These are phyloP conservation scores for Ambrosia hybrid DNA, from an alignment of 140 eudicot genomes.

Conservation along the genomic window DNA sequence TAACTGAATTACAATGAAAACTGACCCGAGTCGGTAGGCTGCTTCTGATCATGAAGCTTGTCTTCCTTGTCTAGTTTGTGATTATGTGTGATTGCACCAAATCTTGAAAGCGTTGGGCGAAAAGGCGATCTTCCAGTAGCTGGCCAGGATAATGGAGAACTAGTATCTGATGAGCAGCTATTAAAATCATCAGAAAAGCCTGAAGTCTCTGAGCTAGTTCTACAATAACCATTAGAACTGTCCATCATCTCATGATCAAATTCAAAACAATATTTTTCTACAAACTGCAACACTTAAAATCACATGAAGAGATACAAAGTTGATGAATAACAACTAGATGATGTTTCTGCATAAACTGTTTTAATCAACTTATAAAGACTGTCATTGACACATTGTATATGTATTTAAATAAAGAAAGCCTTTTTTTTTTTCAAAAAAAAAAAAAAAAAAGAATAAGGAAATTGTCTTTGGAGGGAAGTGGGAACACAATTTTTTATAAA, in stretches of 20 bases:
- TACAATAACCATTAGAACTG: slow-evolving; percentile 47
- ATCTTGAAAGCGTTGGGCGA: slow-evolving; percentile 55
- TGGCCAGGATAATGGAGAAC: slow-evolving; percentile 65
- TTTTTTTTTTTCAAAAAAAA: background rate
- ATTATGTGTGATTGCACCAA: slow-evolving; percentile 49
- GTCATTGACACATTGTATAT: background rate
- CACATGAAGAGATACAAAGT: background rate
- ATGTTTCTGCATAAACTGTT: background rate
- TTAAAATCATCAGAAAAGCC: slow-evolving; percentile 56
- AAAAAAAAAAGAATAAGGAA: background rate
- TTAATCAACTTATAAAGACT: slow-evolving; percentile 3
- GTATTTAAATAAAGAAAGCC: slow-evolving; percentile 4
- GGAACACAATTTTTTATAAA: slow-evolving; percentile 10
- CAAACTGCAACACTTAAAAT: slow-evolving; percentile 2
- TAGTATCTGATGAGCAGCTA: slow-evolving; percentile 53
- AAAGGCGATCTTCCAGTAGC: slow-evolving; percentile 50
- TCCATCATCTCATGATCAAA: too few species aligned
- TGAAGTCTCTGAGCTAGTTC: slow-evolving; percentile 75
- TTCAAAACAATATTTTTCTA: too few species aligned
- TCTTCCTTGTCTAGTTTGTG: slow-evolving; percentile 36
- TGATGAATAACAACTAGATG: background rate
- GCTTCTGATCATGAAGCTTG: slow-evolving; percentile 33
- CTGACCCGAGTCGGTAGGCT: slow-evolving; percentile 58
- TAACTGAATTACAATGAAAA: slow-evolving; percentile 1
- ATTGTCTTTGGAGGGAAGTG: background rate